Percentiles rank a stretch among this genome's conserved stretches.
Evolutionary conservation across 2,329 filamentous ascomycete genomes (phyloP).

Genomic region (Epichloe elymi): DNA sequence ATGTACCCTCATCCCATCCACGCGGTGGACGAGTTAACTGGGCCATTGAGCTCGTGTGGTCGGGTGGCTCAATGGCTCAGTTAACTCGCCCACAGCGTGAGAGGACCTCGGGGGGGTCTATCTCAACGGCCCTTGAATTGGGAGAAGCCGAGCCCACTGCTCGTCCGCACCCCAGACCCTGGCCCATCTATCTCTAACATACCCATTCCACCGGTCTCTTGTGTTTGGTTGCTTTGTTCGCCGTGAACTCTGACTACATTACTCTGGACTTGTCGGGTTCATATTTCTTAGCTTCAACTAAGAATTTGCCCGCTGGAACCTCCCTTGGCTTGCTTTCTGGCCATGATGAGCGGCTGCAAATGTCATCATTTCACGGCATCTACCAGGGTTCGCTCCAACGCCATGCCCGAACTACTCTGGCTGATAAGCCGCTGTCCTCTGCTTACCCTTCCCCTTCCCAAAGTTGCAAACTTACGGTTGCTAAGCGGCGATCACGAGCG

Average conservation of each 20-base stretch:
- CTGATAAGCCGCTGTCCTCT: background rate
- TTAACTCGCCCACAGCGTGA: no score
- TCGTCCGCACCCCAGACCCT: conserved; percentile 1
- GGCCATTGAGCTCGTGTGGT: no score
- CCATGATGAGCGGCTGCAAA: background rate
- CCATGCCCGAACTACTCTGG: conserved; percentile 1
- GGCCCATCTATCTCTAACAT: conserved; percentile 6
- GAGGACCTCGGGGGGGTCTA: conserved; percentile 5
- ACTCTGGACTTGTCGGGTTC: background rate
- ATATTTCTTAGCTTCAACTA: background rate
- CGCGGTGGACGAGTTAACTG: no score
- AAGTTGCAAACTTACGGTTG: background rate
- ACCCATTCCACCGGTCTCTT: conserved; percentile 5
- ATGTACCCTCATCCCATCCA: background rate
- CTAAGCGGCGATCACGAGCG: background rate
- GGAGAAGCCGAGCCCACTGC: conserved; percentile 1
- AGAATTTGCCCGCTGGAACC: background rate
- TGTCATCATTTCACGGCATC: background rate
- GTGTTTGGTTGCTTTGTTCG: background rate
- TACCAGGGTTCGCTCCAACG: conserved; percentile 1
- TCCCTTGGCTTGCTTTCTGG: background rate
- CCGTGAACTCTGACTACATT: conserved; percentile 1
- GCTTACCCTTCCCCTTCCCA: background rate
- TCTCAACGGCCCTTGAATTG: conserved; percentile 7
- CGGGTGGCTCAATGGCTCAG: no score